Conservation (phyloP, 306 rosid species). For the Dryas drummondii region DNA sequence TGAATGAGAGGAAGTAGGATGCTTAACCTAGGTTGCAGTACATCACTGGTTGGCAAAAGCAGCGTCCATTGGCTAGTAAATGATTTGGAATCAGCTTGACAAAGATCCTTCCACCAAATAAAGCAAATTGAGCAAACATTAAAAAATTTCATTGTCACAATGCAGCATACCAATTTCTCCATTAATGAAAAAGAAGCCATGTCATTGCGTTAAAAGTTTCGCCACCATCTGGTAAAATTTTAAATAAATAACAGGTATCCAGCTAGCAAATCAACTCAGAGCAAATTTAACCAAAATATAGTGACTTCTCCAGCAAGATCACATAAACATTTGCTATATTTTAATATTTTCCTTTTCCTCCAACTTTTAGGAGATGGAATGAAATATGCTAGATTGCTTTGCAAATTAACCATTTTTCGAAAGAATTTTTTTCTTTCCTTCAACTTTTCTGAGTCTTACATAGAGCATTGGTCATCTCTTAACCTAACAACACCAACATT, state of each 20-base stretch:
- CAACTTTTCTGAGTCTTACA: neutral
- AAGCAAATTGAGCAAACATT: neutral
- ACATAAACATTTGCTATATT: neutral
- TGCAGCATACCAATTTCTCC: neutral
- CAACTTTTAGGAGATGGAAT: neutral
- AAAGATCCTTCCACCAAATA: constrained; percentile 70
- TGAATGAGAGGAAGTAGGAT: constrained; percentile 8
- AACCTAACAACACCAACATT: neutral
- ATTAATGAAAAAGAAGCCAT: neutral
- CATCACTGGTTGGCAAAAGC: constrained; percentile 86
- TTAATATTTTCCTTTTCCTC: neutral
- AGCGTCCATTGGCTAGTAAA: constrained; percentile 84
- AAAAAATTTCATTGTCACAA: neutral
- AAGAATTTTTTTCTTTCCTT: neutral
- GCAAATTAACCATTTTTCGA: neutral
- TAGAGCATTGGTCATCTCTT: neutral
- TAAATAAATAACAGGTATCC: neutral
- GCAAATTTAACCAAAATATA: neutral
- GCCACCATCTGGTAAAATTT: neutral
- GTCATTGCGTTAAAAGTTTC: neutral
- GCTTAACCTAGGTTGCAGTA: constrained; percentile 69
- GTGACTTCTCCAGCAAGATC: neutral
- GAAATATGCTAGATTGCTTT: neutral
- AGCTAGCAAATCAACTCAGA: constrained; percentile 1
- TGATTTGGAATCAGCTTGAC: constrained; percentile 83